Evolutionary conservation across 805 yeast species (phyloP), one percentile per base, ranked within the genome.

Genomic region (Cyberlindnera xishuangbannaensis): DNA sequence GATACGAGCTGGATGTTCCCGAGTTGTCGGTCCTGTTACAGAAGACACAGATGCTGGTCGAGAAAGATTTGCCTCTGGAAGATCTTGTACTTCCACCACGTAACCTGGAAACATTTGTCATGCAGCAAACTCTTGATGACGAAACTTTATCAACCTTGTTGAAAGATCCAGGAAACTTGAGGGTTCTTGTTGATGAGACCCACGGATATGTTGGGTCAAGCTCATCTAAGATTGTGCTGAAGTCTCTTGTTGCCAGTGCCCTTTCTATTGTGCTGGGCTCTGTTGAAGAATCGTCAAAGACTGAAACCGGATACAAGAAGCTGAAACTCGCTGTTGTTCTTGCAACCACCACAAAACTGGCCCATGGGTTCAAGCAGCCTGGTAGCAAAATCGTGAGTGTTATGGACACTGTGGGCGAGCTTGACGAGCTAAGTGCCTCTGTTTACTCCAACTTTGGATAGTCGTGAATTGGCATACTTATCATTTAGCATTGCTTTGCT

Each of bases 371-470:
- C 50, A 69, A 65, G 30, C 69, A 58, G 11, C 43, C 47, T 3
- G 42, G 41, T 8, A 67, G 67, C 40, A 73, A 64, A 38, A 70
- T 67, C 43, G 46, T 73, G 9, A 54, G 58, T 15, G 39, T 34
- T 3, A 41, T 78, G 69, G 67, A 71, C 44, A 61, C 60, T 38
- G 57, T 68, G 20, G 78, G 73, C 13, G 86, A 78, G 43, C 67
- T 88, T 37, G 94, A 84, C 44, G 95, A 86, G 40, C 69, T 88
- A 45, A 80, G 95, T 59, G 97, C 97, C 5, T 71, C 86, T 45
- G 88, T 88, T 7, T 88, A 88, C 56, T 81, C 95, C 14, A 86
- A 86, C 50, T 84, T 83, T 46, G 58, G 53, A 8, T 37, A 19
- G 17, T n/a, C 5, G 17, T 16, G n/a, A 15, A 7, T 12, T 15